Evolutionary conservation across 2,329 filamentous ascomycete species (phyloP).

Genomic region (Triangularia verruculosa): DNA sequence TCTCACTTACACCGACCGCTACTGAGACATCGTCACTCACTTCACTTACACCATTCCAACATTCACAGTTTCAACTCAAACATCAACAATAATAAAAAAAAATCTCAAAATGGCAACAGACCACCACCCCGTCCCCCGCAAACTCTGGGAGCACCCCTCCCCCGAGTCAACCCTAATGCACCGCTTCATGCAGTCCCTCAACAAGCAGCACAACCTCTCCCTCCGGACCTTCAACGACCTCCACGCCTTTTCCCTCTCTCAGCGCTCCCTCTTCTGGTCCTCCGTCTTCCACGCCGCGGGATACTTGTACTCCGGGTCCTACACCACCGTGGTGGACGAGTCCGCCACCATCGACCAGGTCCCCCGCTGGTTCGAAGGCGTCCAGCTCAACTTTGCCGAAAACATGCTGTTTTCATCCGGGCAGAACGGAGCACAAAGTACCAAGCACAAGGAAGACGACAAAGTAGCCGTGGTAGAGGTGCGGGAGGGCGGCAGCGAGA

Average conservation of each 20-base stretch:
- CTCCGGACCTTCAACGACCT: slow-evolving; percentile 68
- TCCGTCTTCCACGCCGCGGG: slow-evolving; percentile 59
- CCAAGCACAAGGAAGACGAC: slow-evolving; percentile 63
- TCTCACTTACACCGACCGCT: neutral
- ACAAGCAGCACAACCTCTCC: slow-evolving; percentile 52
- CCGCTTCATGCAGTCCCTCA: slow-evolving; percentile 63
- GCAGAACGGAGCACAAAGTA: slow-evolving; percentile 44
- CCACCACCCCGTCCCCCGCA: slow-evolving; percentile 44
- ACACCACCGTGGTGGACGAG: slow-evolving; percentile 64
- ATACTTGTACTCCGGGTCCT: slow-evolving; percentile 62
- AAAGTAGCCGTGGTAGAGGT: slow-evolving; percentile 71
- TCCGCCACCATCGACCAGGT: slow-evolving; percentile 65
- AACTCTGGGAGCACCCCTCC: slow-evolving; percentile 66
- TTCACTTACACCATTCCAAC: neutral
- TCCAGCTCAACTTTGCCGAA: slow-evolving; percentile 74
- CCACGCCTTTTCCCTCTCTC: slow-evolving; percentile 64
- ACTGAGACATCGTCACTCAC: neutral
- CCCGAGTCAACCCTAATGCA: slow-evolving; percentile 63
- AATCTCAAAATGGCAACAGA: neutral
- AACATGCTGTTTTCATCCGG: slow-evolving; percentile 66
- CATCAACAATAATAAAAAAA: neutral
- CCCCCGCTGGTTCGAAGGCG: slow-evolving; percentile 74
- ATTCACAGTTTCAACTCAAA: slow-evolving; percentile 11
- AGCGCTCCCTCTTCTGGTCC: slow-evolving; percentile 63
- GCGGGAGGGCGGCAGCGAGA: slow-evolving; percentile 60